These are phyloP conservation scores for Saposhnikovia divaricata DNA, from an alignment of 129 eudicot genomes.

Conservation along the genomic window DNA sequence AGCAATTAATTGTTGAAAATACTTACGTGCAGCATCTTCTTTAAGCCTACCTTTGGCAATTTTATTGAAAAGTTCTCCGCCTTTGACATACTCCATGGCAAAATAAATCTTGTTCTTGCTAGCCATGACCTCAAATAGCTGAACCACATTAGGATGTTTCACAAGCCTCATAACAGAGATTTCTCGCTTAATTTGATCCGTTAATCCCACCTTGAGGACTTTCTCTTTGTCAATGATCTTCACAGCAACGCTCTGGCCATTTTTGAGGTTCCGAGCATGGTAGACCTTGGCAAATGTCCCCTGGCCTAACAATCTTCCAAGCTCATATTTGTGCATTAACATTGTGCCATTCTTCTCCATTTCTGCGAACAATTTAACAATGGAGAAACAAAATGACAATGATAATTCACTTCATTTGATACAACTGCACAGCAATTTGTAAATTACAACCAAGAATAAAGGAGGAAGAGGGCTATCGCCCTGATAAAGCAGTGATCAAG, in stretches of 20 bases:
- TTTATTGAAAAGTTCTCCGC: slow-evolving; percentile 68
- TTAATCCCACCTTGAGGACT: slow-evolving; percentile 30
- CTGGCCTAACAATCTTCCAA: slow-evolving; percentile 35
- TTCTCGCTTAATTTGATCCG: slow-evolving; percentile 39
- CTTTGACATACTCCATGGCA: slow-evolving; percentile 36
- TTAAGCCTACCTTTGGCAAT: slow-evolving; percentile 59
- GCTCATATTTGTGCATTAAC: slow-evolving; percentile 28
- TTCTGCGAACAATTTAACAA: not conserved
- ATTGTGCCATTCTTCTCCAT: slow-evolving; percentile 9
- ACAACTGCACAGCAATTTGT: not conserved
- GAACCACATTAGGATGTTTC: slow-evolving; percentile 41
- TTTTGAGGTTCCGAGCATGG: slow-evolving; percentile 26
- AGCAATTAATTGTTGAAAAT: slow-evolving; percentile 53
- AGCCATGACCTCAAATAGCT: slow-evolving; percentile 64
- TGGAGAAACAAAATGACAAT: not conserved
- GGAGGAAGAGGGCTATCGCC: not conserved
- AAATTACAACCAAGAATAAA: not conserved
- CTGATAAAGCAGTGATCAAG: slow-evolving; percentile 7
- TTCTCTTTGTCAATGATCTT: slow-evolving; percentile 32
- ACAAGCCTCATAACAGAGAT: slow-evolving; percentile 46
- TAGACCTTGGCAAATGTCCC: slow-evolving; percentile 49
- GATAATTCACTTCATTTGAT: not conserved
- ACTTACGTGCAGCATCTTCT: slow-evolving; percentile 48
- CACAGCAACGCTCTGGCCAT: slow-evolving; percentile 40
- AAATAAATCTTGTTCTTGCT: slow-evolving; percentile 39